These are phyloP conservation scores for Orbilia quercus DNA, from an alignment of 2,329 filamentous ascomycete genomes.

Conservation along the genomic window DNA sequence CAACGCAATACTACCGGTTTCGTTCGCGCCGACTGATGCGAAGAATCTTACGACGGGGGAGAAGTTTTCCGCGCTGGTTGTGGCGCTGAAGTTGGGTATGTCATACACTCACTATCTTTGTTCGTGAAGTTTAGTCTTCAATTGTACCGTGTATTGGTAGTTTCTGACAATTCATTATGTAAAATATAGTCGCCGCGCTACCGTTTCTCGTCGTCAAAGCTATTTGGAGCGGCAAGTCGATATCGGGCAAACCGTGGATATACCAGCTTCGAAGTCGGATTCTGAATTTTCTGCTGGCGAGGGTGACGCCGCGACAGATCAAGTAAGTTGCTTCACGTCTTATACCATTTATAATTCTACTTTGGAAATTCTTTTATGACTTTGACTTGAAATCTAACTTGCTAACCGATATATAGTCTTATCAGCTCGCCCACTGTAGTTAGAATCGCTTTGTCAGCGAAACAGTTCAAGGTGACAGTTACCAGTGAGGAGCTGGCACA, in stretches of 20 bases:
- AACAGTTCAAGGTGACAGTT: constrained; percentile 10
- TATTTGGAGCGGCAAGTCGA: constrained; percentile 15
- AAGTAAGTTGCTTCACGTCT: constrained; percentile 19
- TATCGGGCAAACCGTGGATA: constrained; percentile 48
- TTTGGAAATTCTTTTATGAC: background rate
- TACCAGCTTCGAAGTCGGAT: constrained; percentile 34
- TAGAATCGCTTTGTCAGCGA: constrained; percentile 14
- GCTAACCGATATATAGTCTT: constrained; percentile 20
- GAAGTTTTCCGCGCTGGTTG: constrained; percentile 23
- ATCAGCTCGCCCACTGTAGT: constrained; percentile 16
- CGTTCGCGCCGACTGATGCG: constrained; percentile 31
- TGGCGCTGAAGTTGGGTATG: constrained; percentile 36
- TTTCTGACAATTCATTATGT: too few relatives aligned
- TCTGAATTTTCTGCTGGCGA: constrained; percentile 30
- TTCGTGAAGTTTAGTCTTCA: too few relatives aligned
- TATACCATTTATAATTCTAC: background rate
- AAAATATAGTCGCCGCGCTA: constrained; percentile 28
- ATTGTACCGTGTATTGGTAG: too few relatives aligned
- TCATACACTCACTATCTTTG: background rate
- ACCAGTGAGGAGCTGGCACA: constrained; percentile 24
- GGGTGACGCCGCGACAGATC: constrained; percentile 39
- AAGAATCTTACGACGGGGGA: constrained; percentile 26
- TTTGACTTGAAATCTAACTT: too few relatives aligned
- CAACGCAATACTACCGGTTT: constrained; percentile 37
- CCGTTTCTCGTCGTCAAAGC: constrained; percentile 17